phyloP scores from a whole-genome alignment of 2,329 filamentous ascomycete species.

The Lasiodiplodia hormozganensis region DNA sequence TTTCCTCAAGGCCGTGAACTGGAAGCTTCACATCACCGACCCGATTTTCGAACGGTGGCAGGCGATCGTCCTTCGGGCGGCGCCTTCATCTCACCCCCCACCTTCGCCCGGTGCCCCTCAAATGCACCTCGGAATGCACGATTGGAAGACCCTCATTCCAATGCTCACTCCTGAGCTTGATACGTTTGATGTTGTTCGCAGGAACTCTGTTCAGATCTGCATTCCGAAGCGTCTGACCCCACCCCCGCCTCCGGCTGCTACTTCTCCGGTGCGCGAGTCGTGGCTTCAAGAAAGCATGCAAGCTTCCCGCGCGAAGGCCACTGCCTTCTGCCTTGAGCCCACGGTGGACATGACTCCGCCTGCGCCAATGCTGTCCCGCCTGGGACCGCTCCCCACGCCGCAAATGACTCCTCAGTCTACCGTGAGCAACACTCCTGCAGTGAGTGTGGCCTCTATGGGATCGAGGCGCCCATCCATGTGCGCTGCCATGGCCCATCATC shows the following conservation, averaged over 20 bases:
- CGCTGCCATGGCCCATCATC: slow-evolving; percentile 64
- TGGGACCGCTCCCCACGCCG: slow-evolving; percentile 66
- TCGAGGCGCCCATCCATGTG: slow-evolving; percentile 64
- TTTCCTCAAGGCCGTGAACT: slow-evolving; percentile 88
- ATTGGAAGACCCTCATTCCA: slow-evolving; percentile 60
- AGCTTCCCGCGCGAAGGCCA: slow-evolving; percentile 48
- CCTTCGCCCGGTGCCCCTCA: slow-evolving; percentile 44
- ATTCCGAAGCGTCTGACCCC: slow-evolving; percentile 36
- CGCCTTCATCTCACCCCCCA: slow-evolving; percentile 44
- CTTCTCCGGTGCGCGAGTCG: slow-evolving; percentile 31
- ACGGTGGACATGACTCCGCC: slow-evolving; percentile 57
- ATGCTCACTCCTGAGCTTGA: slow-evolving; percentile 65
- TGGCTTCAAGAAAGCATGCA: slow-evolving; percentile 49
- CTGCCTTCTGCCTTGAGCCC: slow-evolving; percentile 59
- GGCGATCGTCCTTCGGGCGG: slow-evolving; percentile 76
- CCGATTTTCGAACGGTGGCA: slow-evolving; percentile 91
- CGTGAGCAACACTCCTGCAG: slow-evolving; percentile 65
- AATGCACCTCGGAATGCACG: slow-evolving; percentile 40
- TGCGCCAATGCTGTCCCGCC: slow-evolving; percentile 62
- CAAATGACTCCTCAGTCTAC: slow-evolving; percentile 65
- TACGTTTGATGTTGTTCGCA: slow-evolving; percentile 45
- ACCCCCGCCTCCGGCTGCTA: slow-evolving; percentile 38
- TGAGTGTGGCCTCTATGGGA: slow-evolving; percentile 58
- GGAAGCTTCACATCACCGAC: slow-evolving; percentile 93
- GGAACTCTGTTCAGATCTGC: slow-evolving; percentile 18